Conservation (phyloP, 371 early-diverging fungal species). For the Dichotomocladium elegans region DNA sequence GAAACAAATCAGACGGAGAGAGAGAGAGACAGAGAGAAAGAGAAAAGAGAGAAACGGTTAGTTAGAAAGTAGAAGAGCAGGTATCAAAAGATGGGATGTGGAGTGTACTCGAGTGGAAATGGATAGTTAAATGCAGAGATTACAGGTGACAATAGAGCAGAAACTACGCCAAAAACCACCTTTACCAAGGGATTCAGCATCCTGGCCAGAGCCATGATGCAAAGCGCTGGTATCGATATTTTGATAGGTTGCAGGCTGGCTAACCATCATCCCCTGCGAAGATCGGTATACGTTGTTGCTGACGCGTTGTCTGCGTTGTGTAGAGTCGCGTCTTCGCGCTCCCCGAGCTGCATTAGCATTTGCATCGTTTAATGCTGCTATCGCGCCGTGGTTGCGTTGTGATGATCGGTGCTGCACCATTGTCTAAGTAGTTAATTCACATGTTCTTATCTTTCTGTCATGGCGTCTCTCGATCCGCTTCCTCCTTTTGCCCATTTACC, state of each 20-base stretch:
- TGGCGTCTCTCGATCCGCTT: not conserved
- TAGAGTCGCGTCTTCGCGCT: slow-evolving; percentile 7
- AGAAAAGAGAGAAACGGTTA: not conserved
- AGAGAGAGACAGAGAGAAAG: not conserved
- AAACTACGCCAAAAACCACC: slow-evolving; percentile 16
- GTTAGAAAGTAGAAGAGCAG: not conserved
- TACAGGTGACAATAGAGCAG: slow-evolving; percentile 13
- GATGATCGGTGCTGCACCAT: slow-evolving; percentile 12
- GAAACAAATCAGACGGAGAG: not conserved
- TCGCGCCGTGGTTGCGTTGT: slow-evolving; percentile 18
- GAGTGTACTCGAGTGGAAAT: not conserved
- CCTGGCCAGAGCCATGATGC: slow-evolving; percentile 9
- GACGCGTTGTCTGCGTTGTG: slow-evolving; percentile 10
- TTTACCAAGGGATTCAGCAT: slow-evolving; percentile 16
- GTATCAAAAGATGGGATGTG: not conserved
- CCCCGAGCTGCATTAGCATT: slow-evolving; percentile 1
- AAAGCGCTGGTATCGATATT: slow-evolving; percentile 15
- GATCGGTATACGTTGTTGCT: slow-evolving; percentile 8
- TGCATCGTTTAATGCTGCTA: slow-evolving; percentile 17
- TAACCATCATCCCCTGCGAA: slow-evolving; percentile 11
- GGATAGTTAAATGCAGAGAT: slow-evolving; percentile 9
- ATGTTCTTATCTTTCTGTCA: not conserved
- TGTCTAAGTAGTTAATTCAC: not conserved
- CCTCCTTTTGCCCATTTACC: too few relatives aligned
- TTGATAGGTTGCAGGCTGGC: slow-evolving; percentile 18